phyloP scores from a whole-genome alignment of 2,329 filamentous ascomycete genomes.

The Ilyonectria robusta region DNA sequence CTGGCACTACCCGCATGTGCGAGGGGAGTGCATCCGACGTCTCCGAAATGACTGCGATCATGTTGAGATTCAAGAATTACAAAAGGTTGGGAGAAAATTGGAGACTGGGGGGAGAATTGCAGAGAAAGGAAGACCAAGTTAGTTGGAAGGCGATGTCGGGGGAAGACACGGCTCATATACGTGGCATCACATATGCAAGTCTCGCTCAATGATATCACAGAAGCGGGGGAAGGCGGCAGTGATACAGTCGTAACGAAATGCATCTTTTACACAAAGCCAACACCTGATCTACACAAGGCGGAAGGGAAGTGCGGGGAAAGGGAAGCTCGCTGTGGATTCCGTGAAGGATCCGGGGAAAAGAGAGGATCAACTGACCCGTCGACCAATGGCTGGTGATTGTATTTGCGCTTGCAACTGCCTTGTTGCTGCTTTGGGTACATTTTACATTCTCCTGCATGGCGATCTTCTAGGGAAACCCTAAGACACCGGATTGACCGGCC shows the following conservation, averaged over 20 bases:
- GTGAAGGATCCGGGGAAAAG: conserved; percentile 6
- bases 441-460: not conserved
- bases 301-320: conserved; percentile 20
- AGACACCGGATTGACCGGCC: conserved; percentile 1
- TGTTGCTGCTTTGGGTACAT: conserved; percentile 5
- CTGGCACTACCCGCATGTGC: conserved; percentile 25
- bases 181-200: conserved; percentile 2
- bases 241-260: conserved; percentile 10
- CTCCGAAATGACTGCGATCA: conserved; percentile 1
- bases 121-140: not conserved
- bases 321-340: conserved; percentile 4
- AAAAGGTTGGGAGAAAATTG: not conserved
- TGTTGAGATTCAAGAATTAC: not conserved
- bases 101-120: not conserved
- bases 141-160: not conserved
- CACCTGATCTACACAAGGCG: conserved; percentile 3
- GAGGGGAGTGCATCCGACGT: conserved; percentile 6
- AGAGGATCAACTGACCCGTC: not conserved
- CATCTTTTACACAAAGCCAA: conserved; percentile 5
- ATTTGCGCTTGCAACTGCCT: conserved; percentile 21
- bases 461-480: conserved; percentile 3
- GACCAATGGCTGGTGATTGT: not conserved
- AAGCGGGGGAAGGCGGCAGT: conserved; percentile 22
- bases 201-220: conserved; percentile 1
- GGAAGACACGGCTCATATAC: conserved; percentile 9